phyloP scores from a whole-genome alignment of 768 basidiomycete genomes.

The Agaricus blazei region DNA sequence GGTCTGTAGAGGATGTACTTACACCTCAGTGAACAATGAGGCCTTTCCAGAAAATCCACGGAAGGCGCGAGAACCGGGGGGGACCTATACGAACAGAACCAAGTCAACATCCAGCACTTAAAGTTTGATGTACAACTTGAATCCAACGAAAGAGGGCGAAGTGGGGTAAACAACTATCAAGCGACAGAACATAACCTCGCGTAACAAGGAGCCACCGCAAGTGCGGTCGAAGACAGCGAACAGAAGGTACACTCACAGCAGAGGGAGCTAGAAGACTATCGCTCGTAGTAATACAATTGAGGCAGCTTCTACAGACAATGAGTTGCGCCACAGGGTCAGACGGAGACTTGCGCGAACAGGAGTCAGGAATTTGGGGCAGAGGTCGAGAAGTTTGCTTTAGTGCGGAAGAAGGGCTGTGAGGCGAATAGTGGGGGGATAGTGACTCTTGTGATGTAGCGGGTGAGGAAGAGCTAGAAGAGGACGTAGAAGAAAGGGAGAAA shows the following conservation, averaged over 20 bases:
- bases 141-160: too few relatives aligned
- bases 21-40: slow-evolving; percentile 54
- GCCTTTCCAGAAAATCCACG: slow-evolving; percentile 56
- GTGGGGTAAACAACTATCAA: too few relatives aligned
- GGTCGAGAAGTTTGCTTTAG: slow-evolving; percentile 33
- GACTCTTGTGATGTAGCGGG: slow-evolving; percentile 3
- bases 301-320: slow-evolving; percentile 7
- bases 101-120: neutral
- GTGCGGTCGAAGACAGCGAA: neutral
- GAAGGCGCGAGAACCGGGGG: slow-evolving; percentile 41
- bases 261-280: slow-evolving; percentile 3
- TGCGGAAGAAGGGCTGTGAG: neutral
- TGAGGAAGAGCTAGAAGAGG: neutral
- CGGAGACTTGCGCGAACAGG: neutral
- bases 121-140: too few relatives aligned
- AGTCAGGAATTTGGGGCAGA: slow-evolving; percentile 39
- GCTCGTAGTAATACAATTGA: slow-evolving; percentile 7
- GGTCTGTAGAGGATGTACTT: slow-evolving; percentile 15
- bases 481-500: neutral
- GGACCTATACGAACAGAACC: slow-evolving; percentile 27
- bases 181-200: too few relatives aligned
- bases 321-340: neutral
- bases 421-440: neutral
- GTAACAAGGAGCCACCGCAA: too few relatives aligned
- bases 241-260: slow-evolving; percentile 3